Base-by-base conservation (phyloP, 441 rosid species). In the Corymbia citriodora region DNA sequence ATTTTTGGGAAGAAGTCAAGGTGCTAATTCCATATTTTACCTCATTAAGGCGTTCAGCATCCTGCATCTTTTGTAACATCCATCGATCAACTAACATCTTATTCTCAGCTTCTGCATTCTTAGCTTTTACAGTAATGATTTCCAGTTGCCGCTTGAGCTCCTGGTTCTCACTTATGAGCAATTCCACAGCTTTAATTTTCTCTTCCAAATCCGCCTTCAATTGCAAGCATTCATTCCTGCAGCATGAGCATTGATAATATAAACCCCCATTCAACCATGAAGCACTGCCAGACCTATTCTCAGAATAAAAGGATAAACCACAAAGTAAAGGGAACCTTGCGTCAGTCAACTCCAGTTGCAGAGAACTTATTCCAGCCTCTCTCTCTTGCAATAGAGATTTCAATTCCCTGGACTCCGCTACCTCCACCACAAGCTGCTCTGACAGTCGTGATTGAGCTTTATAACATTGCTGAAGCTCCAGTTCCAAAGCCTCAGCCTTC, bases 51-150 rank as follows among this genome's bases (percentile, higher is more conserved):
- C 96, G 96, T 91, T 98, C 99, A 25, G 99, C 99, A 81, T 97
- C 99, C 93, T 97, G 93, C 99, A 97, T 97, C 94, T 97, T 98
- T 91, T 98, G 97, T 91, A 98, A 93, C 99, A 98, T 98, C 99
- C 98, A 98, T 61, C 98, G 96, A 92, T 98, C 99, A 79, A 98
- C 88, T 65, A 98, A 91, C 96, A 95, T 96, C 93, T 95, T 97
- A 90, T 98, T 97, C 92, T 98, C 99, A 82, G 96, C 93, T 92
- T 95, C 99, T 5, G 98, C 98, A 74, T 95, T 94, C 92, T 93
- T 95, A 88, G 95, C 97, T 95, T 94, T 96, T 83, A 86, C 55
- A 50, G 94, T 93, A 94, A 93, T 93, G 94, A 94, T 95, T 90
- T 95, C 97, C 82, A 96, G 92, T 82, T 96, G 98, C 29, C 87